Evolutionary conservation across 148 eudicot species (phyloP), one percentile per base, ranked within the genome.

Genomic region (Polygonum maritimum): DNA sequence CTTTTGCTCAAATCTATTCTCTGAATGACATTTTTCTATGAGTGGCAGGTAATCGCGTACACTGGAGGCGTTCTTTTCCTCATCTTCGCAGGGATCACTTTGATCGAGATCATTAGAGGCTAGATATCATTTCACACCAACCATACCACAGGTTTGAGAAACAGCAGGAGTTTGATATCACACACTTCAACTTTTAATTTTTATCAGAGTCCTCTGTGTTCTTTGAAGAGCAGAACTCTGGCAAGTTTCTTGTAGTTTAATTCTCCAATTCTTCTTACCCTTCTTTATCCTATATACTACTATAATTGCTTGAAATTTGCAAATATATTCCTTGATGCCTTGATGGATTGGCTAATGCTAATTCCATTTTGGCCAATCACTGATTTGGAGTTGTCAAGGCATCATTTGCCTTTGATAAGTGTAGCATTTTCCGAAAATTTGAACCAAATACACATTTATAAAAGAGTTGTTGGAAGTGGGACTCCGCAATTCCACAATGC

Each of bases 51-150:
- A 22, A 88, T 89, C 78, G 86, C 99, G 55, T 92, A 95, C 71
- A 80, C 83, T 62, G 99, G 99, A 74, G 98, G 94, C 58, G 77
- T 86, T 79, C 94, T 95, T 76, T 92, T 95, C 79, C 93, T 91
- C 2, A 89, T 89, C 63, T 92, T 92, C 81, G 97, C 99, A 1
- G 89, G 84, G 72, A 86, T 91, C 74, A 92, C 98, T 4, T 74
- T 91, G 81, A 31, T 86, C 60, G 98, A 95, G 88, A 95, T 92
- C 48, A 31, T 79, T 82, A 85, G 40, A 73, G 82, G 84, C 78
- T 82, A 81, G 76, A 67, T 67, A 14, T 67, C 13, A 2, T 60
- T 26, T 60, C 67, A 22, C 3, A 11, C 67, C 67, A 60, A 31
- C 36, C 67, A 54, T 38, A 76, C 63, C n/a, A 45, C 58, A 31